Base-by-base conservation (phyloP, 352 stramenopile genomes). In the Phytophthora uliginosa region DNA sequence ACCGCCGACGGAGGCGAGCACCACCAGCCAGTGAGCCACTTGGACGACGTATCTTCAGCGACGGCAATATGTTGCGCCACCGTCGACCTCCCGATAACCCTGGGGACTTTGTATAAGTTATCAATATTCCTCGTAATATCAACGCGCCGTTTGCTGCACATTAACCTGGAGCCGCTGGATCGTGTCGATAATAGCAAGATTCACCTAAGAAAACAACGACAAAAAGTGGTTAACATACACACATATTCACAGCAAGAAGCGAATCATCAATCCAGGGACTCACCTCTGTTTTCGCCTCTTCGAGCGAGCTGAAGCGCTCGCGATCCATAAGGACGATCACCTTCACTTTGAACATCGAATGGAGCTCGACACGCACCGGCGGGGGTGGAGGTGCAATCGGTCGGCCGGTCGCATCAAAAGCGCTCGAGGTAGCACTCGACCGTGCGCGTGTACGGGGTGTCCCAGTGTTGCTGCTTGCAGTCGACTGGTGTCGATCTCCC, bases 241-340 rank as follows among this genome's bases (percentile, higher is more conserved):
- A 50, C n/a, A 22, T 22, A 50, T 50, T 5, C 5, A 45, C 36
- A 18, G 12, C 7, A 45, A 18, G 15, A n/a, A 48, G 40, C 12
- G 4, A n/a, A 17, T 8, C n/a, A 50, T 50, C 42, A 50, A 22
- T 2, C 15, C 9, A 26, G 17, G 20, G 6, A 42, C 71, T 65
- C 50, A 94, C 87, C 81, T 94, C 77, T 0, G 87, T 92, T 59
- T 89, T 93, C 13, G 77, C 85, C 1, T 66, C 65, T 56, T 95
- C 87, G 7, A 92, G 61, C 0, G 84, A 84, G 26, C 67, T 54
- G 51, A 93, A 95, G 10, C 76, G 75, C 34, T 74, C 64, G 3
- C 75, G 80, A 59, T 93, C 84, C 28, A 93, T 78, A 3, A 78
- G 72, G 22, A 95, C 71, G 42, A 72, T 81, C n/a, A 92, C 73